Evolutionary conservation across 2,329 filamentous ascomycete genomes (phyloP), one percentile per base, ranked within the genome.

Genomic region (Cyanodermella asteris): DNA sequence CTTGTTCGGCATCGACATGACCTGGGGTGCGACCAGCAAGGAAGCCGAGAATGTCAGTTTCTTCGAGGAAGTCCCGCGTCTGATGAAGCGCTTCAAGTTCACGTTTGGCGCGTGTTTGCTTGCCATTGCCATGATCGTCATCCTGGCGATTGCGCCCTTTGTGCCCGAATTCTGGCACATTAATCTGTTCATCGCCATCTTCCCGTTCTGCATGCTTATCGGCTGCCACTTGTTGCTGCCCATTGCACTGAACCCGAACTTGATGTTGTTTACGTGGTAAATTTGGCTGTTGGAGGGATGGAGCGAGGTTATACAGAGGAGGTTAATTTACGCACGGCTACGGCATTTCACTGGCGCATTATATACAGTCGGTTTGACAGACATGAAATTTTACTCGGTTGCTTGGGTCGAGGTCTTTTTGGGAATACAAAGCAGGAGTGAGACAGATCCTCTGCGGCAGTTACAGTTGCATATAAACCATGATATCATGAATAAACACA

Each of bases 211-310:
- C 13, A 55, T 50, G 19, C 47, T 64, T 18, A 47, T 69, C 7
- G 43, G 54, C 22, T 52, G 50, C 18, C 64, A 71, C 39, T 63
- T 69, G 38, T 42, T 63, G 20, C 42, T 70, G 30, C 66, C 66
- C 7, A 56, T 72, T 24, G 53, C 54, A 28, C 44, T 72, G 31
- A 72, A 72, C 36, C 67, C 67, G 12, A 63, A 61, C 25, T 40
- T 72, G 47, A 71, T 72, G 64, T 53, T 58, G 40, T 66, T 69
- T 38, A 64, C 58, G 22, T 69, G 57, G 53, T 69, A 53, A 38
- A 19, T n/a, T n/a, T n/a, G n/a, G n/a, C n/a, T n/a, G n/a, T n/a
- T n/a, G n/a, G n/a, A n/a, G n/a, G n/a, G n/a, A n/a, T n/a, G n/a
- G n/a, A n/a, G n/a, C n/a, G n/a, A n/a, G n/a, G n/a, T n/a, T n/a